Evolutionary conservation across 2,329 filamentous ascomycete genomes (phyloP), one percentile per base, ranked within the genome.

Genomic region (Sporothrix pallida): DNA sequence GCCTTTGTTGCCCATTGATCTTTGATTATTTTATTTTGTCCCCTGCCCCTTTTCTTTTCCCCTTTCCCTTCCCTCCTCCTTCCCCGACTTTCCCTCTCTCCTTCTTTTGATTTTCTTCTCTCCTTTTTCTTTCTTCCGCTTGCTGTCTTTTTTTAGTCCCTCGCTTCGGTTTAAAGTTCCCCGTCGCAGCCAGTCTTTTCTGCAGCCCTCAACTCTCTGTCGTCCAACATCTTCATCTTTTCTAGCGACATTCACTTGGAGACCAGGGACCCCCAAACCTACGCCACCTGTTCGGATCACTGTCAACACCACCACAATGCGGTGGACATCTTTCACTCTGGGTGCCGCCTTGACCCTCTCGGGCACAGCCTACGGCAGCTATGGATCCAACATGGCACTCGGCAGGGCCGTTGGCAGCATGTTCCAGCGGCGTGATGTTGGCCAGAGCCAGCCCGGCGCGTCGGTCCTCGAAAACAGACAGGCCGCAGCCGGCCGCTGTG

Each of bases 401-500:
- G 52, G 62, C 13, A 37, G 56, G 3, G 58, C 60, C 23, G 31
- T 73, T 60, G 71, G 71, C 15, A 26, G 8, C 20, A 23, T 70
- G 7, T 69, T 60, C 52, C 70, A 72, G 48, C 73, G 70, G 15
- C 63, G 31, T 46, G 31, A 60, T 2, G 6, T 54, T 1, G 65
- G 44, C 20, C 70, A 65, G 26, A 46, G 58, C 31, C 48, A 69
- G 3, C 20, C 26, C 8, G 72, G 31, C 7, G 44, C 20, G 6
- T 48, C 46, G 23, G 13, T 70, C 13, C 69, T 74, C 2, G 23
- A 48, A 60, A 50, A 37, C 17, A 50, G 74, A 9, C 71, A 73
- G 20, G 74, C 52, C 26, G 71, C 52, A 17, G 69, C 71, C 0
- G 74, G 72, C 26, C 71, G 68, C 7, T 76, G 75, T 54, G 75